A percentile compares a stretch with the other conserved stretches of the same genome.
Conservation (phyloP, 2,329 filamentous ascomycete genomes). For the Pseudogymnoascus sp. region DNA sequence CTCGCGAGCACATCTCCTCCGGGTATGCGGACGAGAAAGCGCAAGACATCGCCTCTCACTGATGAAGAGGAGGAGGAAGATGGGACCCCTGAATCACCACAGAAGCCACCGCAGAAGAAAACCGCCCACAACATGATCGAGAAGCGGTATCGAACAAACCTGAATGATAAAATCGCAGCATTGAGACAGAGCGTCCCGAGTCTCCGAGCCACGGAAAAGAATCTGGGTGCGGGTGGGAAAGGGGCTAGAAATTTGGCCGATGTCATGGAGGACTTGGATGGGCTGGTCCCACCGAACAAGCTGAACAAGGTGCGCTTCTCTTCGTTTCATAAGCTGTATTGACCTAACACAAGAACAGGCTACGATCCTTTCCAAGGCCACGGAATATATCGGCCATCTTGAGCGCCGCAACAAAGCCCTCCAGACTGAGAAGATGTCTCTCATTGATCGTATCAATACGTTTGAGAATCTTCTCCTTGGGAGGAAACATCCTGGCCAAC, state of each 20-base stretch:
- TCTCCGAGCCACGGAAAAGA: constrained; percentile 44
- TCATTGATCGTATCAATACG: background rate
- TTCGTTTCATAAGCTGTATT: background rate
- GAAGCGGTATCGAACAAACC: constrained; percentile 74
- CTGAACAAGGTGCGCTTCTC: constrained; percentile 49
- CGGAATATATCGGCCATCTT: constrained; percentile 20
- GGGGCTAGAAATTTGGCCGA: constrained; percentile 37
- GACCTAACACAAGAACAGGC: constrained; percentile 11
- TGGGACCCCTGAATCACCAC: background rate
- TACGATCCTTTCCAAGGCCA: constrained; percentile 17
- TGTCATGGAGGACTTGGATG: constrained; percentile 50
- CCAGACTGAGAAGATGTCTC: background rate
- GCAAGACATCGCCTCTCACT: background rate
- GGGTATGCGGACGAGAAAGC: background rate
- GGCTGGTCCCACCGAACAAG: constrained; percentile 56
- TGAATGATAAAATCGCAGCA: constrained; percentile 76
- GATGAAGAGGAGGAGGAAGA: background rate
- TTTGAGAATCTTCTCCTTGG: background rate
- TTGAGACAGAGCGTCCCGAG: constrained; percentile 66
- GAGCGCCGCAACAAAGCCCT: constrained; percentile 11
- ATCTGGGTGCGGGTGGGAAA: constrained; percentile 16
- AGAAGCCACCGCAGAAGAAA: constrained; percentile 53
- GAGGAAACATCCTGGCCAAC: background rate
- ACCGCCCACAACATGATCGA: constrained; percentile 81
- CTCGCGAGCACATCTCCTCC: background rate